A percentile compares a stretch with the other conserved stretches of the same genome.
Conservation (phyloP, 208 protist species). For the Leishmania lainsoni region DNA sequence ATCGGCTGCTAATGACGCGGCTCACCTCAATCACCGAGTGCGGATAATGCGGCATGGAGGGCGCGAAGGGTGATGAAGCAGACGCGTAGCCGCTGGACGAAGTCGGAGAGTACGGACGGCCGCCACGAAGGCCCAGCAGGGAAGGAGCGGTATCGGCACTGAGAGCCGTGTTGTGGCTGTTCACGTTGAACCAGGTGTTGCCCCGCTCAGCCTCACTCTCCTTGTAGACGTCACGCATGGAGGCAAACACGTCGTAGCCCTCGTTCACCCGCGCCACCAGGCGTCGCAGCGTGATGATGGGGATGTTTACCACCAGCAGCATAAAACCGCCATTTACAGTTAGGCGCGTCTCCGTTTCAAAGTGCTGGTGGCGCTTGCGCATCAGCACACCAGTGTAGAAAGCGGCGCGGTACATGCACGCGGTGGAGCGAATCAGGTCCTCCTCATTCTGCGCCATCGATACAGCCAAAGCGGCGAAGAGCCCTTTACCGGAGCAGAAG, state of each 20-base stretch:
- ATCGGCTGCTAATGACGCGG: constrained; percentile 69
- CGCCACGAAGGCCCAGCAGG: not conserved
- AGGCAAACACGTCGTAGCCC: constrained; percentile 28
- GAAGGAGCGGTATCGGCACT: not conserved
- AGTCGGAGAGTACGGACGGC: not conserved
- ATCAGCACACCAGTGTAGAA: constrained; percentile 68
- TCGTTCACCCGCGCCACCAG: constrained; percentile 68
- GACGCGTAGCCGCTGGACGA: not conserved
- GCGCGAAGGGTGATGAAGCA: not conserved
- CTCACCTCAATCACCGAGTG: constrained; percentile 66
- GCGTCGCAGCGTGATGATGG: constrained; percentile 54
- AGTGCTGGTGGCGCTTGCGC: constrained; percentile 32
- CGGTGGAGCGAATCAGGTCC: constrained; percentile 40
- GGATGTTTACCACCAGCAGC: constrained; percentile 76
- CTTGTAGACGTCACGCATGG: constrained; percentile 5
- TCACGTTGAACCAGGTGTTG: not conserved
- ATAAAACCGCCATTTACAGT: constrained; percentile 46
- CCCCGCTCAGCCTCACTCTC: not conserved
- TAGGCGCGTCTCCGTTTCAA: constrained; percentile 34
- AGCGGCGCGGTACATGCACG: constrained; percentile 63
- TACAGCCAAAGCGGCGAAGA: constrained; percentile 75
- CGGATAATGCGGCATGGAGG: constrained; percentile 26
- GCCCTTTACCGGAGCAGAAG: constrained; percentile 60
- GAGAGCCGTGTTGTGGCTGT: not conserved
- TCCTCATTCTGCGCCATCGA: constrained; percentile 61